Conservation (phyloP, 2,329 filamentous ascomycete species). For the Xylaria sp. region DNA sequence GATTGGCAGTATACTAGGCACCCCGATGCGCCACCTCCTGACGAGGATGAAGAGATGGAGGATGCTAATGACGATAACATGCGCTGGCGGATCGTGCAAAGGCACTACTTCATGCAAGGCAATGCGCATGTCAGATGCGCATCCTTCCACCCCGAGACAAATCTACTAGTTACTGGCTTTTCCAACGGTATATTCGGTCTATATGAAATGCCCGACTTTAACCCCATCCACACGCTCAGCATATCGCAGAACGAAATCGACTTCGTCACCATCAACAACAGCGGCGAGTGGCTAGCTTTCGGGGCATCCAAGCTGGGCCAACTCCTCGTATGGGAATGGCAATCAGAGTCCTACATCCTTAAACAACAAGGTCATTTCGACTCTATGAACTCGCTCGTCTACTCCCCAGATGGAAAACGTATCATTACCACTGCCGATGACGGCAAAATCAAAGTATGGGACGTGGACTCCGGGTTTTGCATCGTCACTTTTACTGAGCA, state of each 20-base stretch:
- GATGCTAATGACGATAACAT: conserved; percentile 73
- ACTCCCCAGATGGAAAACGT: conserved; percentile 91
- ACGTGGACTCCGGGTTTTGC: conserved; percentile 95
- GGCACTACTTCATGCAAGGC: conserved; percentile 94
- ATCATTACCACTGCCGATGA: conserved; percentile 96
- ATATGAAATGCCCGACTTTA: conserved; percentile 96
- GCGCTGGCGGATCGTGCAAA: conserved; percentile 90
- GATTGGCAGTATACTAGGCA: conserved; percentile 85
- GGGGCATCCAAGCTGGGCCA: conserved; percentile 95
- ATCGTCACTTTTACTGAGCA: conserved; percentile 99
- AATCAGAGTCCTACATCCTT: conserved; percentile 97
- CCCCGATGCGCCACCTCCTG: conserved; percentile 63
- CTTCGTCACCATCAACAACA: conserved; percentile 91
- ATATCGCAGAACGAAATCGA: conserved; percentile 98
- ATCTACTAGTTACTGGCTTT: conserved; percentile 95
- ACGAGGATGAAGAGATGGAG: conserved; percentile 69
- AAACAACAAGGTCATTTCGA: conserved; percentile 99
- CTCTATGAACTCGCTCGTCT: conserved; percentile 91
- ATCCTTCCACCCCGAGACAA: conserved; percentile 86
- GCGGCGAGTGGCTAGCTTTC: conserved; percentile 96
- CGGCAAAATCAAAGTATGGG: conserved; percentile 99
- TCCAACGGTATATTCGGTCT: conserved; percentile 93
- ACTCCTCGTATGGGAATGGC: conserved; percentile 99
- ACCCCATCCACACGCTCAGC: conserved; percentile 89
- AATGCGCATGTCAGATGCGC: conserved; percentile 88